phyloP scores from a whole-genome alignment of 176 grass and related monocot genomes.

The Carex kokanica region DNA sequence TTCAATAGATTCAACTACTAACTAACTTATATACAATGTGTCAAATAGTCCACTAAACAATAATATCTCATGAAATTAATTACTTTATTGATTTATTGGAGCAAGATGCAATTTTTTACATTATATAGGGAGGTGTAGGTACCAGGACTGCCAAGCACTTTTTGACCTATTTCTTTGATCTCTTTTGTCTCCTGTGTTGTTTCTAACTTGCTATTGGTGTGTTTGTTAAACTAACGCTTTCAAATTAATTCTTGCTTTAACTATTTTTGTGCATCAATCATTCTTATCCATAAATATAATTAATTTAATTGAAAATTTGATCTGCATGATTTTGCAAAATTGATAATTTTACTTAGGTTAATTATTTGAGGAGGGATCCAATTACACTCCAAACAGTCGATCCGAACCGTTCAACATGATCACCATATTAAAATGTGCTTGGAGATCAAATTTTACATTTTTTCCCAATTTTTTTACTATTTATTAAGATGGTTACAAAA shows the following conservation, averaged over 20 bases:
- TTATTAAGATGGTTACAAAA: no score
- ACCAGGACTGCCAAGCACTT: not conserved
- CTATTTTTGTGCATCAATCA: not conserved
- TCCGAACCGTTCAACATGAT: no score
- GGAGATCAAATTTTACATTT: no score
- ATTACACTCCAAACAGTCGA: no score
- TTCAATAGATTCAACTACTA: no score
- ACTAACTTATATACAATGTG: not conserved
- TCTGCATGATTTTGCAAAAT: no score
- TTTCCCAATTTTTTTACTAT: no score
- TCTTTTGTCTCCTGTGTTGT: not conserved
- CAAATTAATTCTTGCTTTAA: not conserved
- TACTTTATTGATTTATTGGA: not conserved
- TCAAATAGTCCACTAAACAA: not conserved
- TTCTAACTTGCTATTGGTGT: slow-evolving; percentile 6
- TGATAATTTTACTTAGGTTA: no score
- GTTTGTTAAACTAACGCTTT: slow-evolving; percentile 12
- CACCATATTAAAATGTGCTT: no score
- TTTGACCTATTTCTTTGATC: not conserved
- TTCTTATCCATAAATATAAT: not conserved
- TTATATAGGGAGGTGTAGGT: not conserved
- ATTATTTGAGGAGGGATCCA: no score
- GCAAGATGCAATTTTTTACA: not conserved
- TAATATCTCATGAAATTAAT: not conserved
- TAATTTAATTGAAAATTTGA: not conserved